Base-by-base conservation (phyloP, 306 rosid genomes). In the Castanea mollissima region DNA sequence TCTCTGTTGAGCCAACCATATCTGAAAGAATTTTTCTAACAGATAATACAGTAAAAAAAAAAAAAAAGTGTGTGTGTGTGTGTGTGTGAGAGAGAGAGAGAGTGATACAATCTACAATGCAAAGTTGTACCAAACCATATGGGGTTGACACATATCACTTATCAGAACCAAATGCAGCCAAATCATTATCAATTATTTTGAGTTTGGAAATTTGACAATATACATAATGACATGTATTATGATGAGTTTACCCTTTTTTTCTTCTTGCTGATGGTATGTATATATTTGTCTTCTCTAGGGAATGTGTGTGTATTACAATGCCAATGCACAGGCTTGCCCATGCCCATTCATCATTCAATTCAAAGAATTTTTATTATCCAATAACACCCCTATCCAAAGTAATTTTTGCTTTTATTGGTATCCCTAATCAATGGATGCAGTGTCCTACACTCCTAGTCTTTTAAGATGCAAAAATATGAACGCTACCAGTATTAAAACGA, bases 401-500 rank as follows among this genome's bases (percentile, higher is more conserved):
- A 63, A 62, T 20, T 76, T 31, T 25, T 23, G 11, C 71, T 75
- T 74, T 52, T 46, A 71, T 23, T 23, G 55, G 6, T 7, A 55
- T 10, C 63, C 27, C 19, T 15, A 69, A 38, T 12, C 31, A 21
- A 21, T 58, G 60, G 78, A 55, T 46, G 60, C 71, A 23, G 41
- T 68, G 46, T 35, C 70, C 49, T 5, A 51, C 69, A 64, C 38
- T 46, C 70, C 49, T 4, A 51, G 69, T 70, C 49, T 78, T 73
- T 44, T 74, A 29, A 74, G 38, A 58, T 74, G 38, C 21, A 64
- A 64, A 78, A 76, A 32, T 27, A 52, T n/a, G 76, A 52, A 58
- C 27, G 79, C 72, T 76, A 94, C 99, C 95, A 55, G 88, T 65
- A 79, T 92, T 85, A 76, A 94, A 94, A 77, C 97, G 94, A 76